Evolutionary conservation across 2,329 filamentous ascomycete species (phyloP), one percentile per base, ranked within the genome.

Genomic region (Fusarium algeriense): DNA sequence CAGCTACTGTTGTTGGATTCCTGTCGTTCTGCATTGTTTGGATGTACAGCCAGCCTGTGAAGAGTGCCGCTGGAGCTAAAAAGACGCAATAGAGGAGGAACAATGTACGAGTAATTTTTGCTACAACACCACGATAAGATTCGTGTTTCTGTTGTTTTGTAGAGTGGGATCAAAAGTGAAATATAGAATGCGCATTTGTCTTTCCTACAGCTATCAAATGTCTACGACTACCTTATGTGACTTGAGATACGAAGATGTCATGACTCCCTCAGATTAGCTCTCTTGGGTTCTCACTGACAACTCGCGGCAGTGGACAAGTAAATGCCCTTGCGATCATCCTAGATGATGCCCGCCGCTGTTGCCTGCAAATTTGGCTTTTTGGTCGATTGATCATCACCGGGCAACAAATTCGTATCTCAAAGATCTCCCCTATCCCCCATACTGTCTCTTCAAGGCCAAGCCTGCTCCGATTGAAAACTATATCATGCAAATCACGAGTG

Each of bases 11-110:
- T 60, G 86, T 85, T 14, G 96, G 94, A 11, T 99, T 95, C 88
- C 73, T 98, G 69, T 89, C 85, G 1, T 98, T 99, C 82, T 93
- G 94, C 56, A 89, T 90, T 17, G 77, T 98, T 38, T 99, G 96
- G 96, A 85, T 99, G 81, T 99, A 87, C 77, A 89, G 87, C 77
- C 84, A 84, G 77, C 87, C 88, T 4, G 77, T 79, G 5, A 78
- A 76, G 26, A 75, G 76, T 61, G 74, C 77, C 23, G 70, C 73
- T 38, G 77, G 72, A 43, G 75, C 64, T 5, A 87, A 87, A 82
- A 87, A 87, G 83, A 83, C 78, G 44, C 83, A 86, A 79, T 87
- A 80, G 32, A 61, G 46, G 48, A 62, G 79, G 46, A 69, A 40
- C 35, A 56, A 48, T 73, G 63, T 71, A 64, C 55, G 35, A 56